A percentile compares a stretch with the other conserved stretches of the same genome.
phyloP scores from a whole-genome alignment of 805 yeast species.

The Wickerhamiella brachini region DNA sequence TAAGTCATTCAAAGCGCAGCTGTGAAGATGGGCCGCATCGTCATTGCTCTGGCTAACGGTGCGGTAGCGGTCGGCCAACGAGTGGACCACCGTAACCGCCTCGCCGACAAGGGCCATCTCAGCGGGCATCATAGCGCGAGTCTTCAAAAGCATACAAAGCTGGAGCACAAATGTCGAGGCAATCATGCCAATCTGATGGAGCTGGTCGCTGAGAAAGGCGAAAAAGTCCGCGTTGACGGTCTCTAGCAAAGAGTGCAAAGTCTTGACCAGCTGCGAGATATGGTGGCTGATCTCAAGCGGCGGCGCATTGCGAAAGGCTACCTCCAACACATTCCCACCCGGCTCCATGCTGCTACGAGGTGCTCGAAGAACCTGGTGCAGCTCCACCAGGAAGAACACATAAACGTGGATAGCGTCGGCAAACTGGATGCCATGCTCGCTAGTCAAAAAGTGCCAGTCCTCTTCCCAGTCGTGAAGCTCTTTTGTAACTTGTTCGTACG shows the following conservation, averaged over 20 bases:
- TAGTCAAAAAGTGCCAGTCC: slow-evolving; percentile 49
- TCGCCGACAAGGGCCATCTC: background rate
- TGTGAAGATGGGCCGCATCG: background rate
- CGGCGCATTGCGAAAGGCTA: slow-evolving; percentile 1
- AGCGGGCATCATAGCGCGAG: background rate
- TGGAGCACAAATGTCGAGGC: slow-evolving; percentile 3
- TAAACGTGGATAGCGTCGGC: slow-evolving; percentile 59
- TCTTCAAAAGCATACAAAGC: background rate
- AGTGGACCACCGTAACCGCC: background rate
- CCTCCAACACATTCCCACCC: background rate
- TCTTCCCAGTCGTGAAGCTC: slow-evolving; percentile 49
- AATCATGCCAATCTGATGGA: slow-evolving; percentile 33
- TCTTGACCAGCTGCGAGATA: slow-evolving; percentile 30
- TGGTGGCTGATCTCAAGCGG: slow-evolving; percentile 24
- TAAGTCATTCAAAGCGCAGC: background rate
- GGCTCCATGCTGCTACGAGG: slow-evolving; percentile 9
- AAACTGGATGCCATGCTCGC: slow-evolving; percentile 58
- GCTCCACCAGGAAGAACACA: slow-evolving; percentile 35
- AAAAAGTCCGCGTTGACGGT: slow-evolving; percentile 42
- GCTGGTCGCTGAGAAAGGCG: slow-evolving; percentile 57
- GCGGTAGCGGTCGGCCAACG: background rate
- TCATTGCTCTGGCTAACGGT: background rate
- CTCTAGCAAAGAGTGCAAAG: slow-evolving; percentile 30
- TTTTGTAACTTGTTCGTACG: slow-evolving; percentile 28
- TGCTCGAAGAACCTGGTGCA: background rate